Evolutionary conservation across 139 green algal genomes (phyloP).

Genomic region (Ulvella scutata): DNA sequence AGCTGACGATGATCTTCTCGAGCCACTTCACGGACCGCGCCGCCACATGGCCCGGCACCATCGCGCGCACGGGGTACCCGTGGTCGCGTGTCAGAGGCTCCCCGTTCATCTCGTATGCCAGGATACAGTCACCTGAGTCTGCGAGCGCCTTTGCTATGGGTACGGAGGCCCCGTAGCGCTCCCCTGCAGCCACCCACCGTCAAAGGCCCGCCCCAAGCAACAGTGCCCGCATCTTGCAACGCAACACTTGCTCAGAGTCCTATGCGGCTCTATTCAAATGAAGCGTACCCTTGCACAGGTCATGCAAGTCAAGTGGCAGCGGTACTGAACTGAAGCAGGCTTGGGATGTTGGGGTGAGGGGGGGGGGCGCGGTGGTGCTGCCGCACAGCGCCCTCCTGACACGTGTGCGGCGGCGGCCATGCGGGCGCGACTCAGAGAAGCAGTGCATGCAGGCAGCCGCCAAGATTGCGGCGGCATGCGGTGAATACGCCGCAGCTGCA

Average conservation of each 20-base stretch:
- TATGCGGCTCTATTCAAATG: no score
- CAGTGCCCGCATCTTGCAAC: no score
- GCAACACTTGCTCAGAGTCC: no score
- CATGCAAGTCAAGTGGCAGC: no score
- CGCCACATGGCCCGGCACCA: constrained; percentile 56
- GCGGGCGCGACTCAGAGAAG: no score
- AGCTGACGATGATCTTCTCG: constrained; percentile 29
- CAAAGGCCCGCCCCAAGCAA: no score
- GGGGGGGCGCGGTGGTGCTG: no score
- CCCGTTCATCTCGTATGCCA: constrained; percentile 93
- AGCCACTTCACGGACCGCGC: constrained; percentile 78
- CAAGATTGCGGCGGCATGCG: background rate
- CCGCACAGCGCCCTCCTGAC: no score
- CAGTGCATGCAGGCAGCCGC: background rate
- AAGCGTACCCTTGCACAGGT: no score
- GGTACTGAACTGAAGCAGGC: no score
- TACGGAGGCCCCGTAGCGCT: constrained; percentile 52
- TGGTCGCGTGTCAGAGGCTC: constrained; percentile 53
- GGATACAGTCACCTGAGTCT: constrained; percentile 19
- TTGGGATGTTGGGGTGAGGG: no score
- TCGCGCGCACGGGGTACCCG: constrained; percentile 52
- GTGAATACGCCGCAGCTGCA: background rate
- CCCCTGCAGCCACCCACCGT: background rate
- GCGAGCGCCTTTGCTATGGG: constrained; percentile 44
- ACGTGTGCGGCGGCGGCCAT: no score